Evolutionary conservation across 2,329 filamentous ascomycete species (phyloP), one percentile per base, ranked within the genome.

Genomic region (Colletotrichum spinosum): DNA sequence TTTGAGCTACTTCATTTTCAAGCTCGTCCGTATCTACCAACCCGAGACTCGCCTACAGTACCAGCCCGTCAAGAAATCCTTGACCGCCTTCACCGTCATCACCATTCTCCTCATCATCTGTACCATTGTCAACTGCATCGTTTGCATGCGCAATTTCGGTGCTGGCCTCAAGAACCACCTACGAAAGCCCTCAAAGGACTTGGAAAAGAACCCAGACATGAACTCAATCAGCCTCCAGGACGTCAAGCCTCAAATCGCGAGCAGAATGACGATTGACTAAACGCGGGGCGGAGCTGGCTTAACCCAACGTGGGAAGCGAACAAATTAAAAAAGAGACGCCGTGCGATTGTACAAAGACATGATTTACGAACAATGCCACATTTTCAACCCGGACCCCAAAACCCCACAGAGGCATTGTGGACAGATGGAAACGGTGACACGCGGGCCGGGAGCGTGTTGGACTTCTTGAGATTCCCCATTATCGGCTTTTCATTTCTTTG

Each of bases 1-100:
- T 44, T 86, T 98, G 69, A 93, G 90, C 62, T 99, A 98, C 82
- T 99, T 99, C 83, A 87, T 97, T 75, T 99, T 97, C 88, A 99
- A 99, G 85, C 88, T 99, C 59, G 91, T 96, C 65, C 92, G 96
- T 76, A 99, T 99, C 88, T 99, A 97, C 79, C 88, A 91, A 71
- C 81, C 87, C 10, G 77, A 76, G 48, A 86, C 88, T 70, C 76
- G 75, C 55, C 59, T 76, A 1, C 84, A 88, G 69, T 99, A 98
- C 81, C 76, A 84, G 55, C 90, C 95, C 5, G 95, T 96, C 42
- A 88, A 91, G 67, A 92, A 91, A 74, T 95, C 92, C 13, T 84
- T 99, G 74, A 97, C 95, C 6, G 93, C 94, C 65, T 99, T 99
- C 74, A 95, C 96, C 55, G 89, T 97, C 68, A 90, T 99, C 72